These are phyloP conservation scores for Daldinia sp. DNA, from an alignment of 2,329 filamentous ascomycete species.

Conservation along the genomic window DNA sequence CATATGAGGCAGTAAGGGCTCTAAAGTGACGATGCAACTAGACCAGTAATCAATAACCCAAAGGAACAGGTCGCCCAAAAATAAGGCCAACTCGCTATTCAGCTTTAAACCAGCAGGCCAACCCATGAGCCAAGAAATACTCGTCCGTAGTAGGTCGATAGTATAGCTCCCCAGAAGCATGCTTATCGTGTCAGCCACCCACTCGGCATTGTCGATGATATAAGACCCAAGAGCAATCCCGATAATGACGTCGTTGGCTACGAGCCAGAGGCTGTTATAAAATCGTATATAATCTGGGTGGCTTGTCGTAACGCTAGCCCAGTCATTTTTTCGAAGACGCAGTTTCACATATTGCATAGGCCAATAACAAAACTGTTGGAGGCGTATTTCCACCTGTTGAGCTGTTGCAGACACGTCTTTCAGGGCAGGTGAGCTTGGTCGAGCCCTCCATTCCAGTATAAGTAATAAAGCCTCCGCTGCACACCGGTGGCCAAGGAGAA, in stretches of 20 bases:
- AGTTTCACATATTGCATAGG: slow-evolving; percentile 95
- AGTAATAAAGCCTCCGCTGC: slow-evolving; percentile 82
- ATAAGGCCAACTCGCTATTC: slow-evolving; percentile 92
- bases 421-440: slow-evolving; percentile 82
- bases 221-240: slow-evolving; percentile 96
- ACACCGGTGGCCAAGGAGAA: slow-evolving; percentile 82
- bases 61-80: slow-evolving; percentile 92
- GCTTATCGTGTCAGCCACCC: slow-evolving; percentile 85
- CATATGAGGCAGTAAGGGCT: slow-evolving; percentile 84
- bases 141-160: slow-evolving; percentile 86
- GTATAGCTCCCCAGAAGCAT: slow-evolving; percentile 83
- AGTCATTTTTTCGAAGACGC: slow-evolving; percentile 88
- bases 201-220: slow-evolving; percentile 92
- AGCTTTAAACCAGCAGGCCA: slow-evolving; percentile 96
- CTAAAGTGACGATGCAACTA: slow-evolving; percentile 81
- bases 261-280: slow-evolving; percentile 98
- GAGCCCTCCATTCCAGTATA: slow-evolving; percentile 85
- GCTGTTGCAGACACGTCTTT: slow-evolving; percentile 97
- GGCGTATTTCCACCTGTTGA: slow-evolving; percentile 94
- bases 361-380: slow-evolving; percentile 99
- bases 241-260: slow-evolving; percentile 98
- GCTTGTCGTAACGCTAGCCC: slow-evolving; percentile 94
- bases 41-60: slow-evolving; percentile 99
- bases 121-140: slow-evolving; percentile 95
- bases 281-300: slow-evolving; percentile 99